Percentiles rank a stretch among this genome's conserved stretches.
These are phyloP conservation scores for Penicillium sclerotiorum DNA, from an alignment of 2,329 filamentous ascomycete genomes.

Conservation along the genomic window DNA sequence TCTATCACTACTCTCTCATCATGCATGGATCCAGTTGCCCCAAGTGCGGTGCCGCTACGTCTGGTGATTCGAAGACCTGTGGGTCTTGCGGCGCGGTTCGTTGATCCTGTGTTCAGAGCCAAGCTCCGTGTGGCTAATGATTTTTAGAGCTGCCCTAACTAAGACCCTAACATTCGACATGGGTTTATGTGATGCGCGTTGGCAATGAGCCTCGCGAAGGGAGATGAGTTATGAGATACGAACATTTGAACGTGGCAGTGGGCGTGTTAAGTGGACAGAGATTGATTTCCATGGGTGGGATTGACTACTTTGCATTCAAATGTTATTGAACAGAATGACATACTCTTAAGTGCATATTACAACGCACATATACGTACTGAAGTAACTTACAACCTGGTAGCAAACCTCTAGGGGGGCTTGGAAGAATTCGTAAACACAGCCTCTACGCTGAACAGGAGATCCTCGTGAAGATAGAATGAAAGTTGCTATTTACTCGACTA, in stretches of 20 bases:
- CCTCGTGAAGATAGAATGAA: too few relatives aligned
- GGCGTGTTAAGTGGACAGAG: too few relatives aligned
- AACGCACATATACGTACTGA: too few relatives aligned
- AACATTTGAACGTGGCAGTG: not conserved
- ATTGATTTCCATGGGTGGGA: too few relatives aligned
- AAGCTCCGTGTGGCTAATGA: conserved; percentile 9
- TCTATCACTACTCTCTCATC: not conserved
- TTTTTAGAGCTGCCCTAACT: conserved; percentile 24
- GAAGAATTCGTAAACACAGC: too few relatives aligned
- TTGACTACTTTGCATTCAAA: too few relatives aligned
- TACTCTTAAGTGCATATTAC: not conserved
- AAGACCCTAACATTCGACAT: too few relatives aligned
- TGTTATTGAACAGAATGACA: too few relatives aligned
- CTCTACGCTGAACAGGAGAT: too few relatives aligned
- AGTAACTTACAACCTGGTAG: too few relatives aligned
- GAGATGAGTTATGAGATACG: conserved; percentile 1
- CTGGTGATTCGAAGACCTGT: conserved; percentile 22
- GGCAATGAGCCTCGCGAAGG: not conserved
- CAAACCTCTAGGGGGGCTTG: too few relatives aligned
- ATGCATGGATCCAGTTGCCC: conserved; percentile 29
- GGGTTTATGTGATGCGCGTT: not conserved
- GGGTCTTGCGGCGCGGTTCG: conserved; percentile 27
- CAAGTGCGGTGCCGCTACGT: conserved; percentile 22
- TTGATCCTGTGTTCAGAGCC: not conserved
- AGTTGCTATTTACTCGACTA: conserved; percentile 21